Conservation (phyloP, 2,329 filamentous ascomycete genomes). For the Fusarium nodosum region DNA sequence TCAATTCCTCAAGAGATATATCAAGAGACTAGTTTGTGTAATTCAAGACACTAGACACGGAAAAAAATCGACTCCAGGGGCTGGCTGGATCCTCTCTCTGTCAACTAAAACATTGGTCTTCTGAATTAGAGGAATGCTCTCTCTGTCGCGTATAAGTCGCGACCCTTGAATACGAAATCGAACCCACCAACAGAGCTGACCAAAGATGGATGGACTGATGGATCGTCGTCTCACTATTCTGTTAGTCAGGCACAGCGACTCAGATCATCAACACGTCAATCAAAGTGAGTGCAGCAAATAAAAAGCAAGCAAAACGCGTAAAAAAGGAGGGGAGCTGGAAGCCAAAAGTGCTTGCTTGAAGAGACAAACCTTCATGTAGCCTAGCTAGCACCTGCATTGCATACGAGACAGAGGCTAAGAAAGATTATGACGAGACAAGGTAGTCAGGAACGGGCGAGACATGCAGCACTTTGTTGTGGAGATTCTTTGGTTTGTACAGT, state of each 20-base stretch:
- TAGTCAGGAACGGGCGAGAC: constrained; percentile 32
- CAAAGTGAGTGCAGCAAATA: constrained; percentile 22
- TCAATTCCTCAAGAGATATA: constrained; percentile 36
- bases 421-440: constrained; percentile 38
- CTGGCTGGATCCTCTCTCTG: constrained; percentile 33
- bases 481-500: neutral
- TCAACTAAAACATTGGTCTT: constrained; percentile 40
- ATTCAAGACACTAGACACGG: constrained; percentile 10
- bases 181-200: constrained; percentile 9
- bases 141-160: constrained; percentile 40
- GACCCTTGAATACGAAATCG: constrained; percentile 26
- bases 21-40: constrained; percentile 29
- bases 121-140: constrained; percentile 39
- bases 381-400: constrained; percentile 15
- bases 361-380: constrained; percentile 11
- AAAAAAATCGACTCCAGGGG: constrained; percentile 33
- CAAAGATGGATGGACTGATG: neutral
- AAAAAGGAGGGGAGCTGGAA: constrained; percentile 9
- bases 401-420: constrained; percentile 14
- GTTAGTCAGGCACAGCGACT: constrained; percentile 42
- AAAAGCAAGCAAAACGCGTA: constrained; percentile 24
- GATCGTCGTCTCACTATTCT: neutral
- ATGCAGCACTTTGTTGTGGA: constrained; percentile 20
- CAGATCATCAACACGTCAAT: constrained; percentile 29
- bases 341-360: constrained; percentile 22